Percentiles rank a stretch among this genome's conserved stretches.
phyloP scores from a whole-genome alignment of 306 rosid genomes.

The Fragaria iinumae region DNA sequence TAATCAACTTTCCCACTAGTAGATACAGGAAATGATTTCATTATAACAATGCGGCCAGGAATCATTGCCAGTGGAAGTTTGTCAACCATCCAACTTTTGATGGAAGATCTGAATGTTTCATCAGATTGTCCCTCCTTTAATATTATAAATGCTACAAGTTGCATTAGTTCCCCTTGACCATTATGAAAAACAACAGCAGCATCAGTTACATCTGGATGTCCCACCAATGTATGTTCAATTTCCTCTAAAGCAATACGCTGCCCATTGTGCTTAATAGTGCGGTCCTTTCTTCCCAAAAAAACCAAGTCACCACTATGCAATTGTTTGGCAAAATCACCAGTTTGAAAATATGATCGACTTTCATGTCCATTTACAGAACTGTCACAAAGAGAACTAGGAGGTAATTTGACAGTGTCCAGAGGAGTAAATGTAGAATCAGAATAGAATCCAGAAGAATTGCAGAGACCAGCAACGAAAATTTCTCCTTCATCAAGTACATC shows the following conservation, averaged over 20 bases:
- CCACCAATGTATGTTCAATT: constrained; percentile 65
- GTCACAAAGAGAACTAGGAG: constrained; percentile 29
- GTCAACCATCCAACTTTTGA: constrained; percentile 69
- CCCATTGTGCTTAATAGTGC: constrained; percentile 68
- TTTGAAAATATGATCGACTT: constrained; percentile 49
- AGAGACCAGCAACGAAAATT: constrained; percentile 72
- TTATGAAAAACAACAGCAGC: constrained; percentile 61
- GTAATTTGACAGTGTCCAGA: constrained; percentile 38
- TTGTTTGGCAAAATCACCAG: constrained; percentile 71
- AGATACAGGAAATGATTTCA: constrained; percentile 65
- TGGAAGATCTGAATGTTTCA: constrained; percentile 46
- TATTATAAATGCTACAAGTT: constrained; percentile 65
- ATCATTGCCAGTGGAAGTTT: constrained; percentile 59
- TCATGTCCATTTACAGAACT: constrained; percentile 30
- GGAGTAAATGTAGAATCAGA: constrained; percentile 38
- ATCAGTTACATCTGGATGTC: constrained; percentile 60
- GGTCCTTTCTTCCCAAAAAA: constrained; percentile 88
- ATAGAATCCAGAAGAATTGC: constrained; percentile 69
- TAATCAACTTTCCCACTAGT: constrained; percentile 78
- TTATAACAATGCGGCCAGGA: constrained; percentile 53
- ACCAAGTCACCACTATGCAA: constrained; percentile 72
- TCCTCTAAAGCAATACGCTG: constrained; percentile 81
- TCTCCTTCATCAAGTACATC: constrained; percentile 62
- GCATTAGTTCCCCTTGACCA: constrained; percentile 40
- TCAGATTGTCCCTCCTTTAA: constrained; percentile 44